These are phyloP conservation scores for Colletotrichum spaethianum DNA, from an alignment of 2,329 filamentous ascomycete species.

Conservation along the genomic window DNA sequence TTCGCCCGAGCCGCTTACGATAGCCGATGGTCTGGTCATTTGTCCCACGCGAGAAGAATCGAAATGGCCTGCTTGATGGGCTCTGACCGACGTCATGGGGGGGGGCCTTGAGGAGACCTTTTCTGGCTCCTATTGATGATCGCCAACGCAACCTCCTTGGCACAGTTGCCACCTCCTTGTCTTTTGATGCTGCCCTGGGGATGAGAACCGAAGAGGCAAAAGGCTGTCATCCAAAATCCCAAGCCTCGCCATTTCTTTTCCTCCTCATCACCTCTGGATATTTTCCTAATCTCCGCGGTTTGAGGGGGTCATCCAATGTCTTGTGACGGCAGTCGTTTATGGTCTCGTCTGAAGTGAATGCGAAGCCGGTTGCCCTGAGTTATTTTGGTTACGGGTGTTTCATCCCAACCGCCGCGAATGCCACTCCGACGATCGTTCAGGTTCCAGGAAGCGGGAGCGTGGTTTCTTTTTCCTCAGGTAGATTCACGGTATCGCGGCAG, in stretches of 20 bases:
- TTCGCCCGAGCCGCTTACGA: neutral
- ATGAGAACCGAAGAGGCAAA: constrained; percentile 3
- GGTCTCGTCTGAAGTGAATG: constrained; percentile 33
- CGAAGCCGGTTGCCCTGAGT: constrained; percentile 15
- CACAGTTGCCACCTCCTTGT: constrained; percentile 23
- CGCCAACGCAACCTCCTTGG: constrained; percentile 9
- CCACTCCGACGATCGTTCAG: neutral
- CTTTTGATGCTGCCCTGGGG: neutral
- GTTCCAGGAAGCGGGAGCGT: constrained; percentile 7
- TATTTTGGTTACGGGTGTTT: constrained; percentile 21
- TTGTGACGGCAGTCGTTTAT: constrained; percentile 22
- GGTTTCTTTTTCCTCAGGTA: neutral
- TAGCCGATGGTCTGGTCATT: neutral
- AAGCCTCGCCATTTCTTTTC: constrained; percentile 4
- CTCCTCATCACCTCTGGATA: constrained; percentile 5
- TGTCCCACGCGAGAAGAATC: neutral
- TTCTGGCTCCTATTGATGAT: neutral
- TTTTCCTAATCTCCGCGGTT: constrained; percentile 10
- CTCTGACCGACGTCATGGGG: constrained; percentile 18
- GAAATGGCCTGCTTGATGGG: neutral
- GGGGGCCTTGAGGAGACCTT: constrained; percentile 3
- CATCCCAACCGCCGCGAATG: constrained; percentile 20
- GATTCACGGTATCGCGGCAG: neutral
- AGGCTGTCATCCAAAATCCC: constrained; percentile 22
- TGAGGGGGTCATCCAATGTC: constrained; percentile 32